phyloP scores from a whole-genome alignment of 768 basidiomycete species.

The Scleroderma citrinum region DNA sequence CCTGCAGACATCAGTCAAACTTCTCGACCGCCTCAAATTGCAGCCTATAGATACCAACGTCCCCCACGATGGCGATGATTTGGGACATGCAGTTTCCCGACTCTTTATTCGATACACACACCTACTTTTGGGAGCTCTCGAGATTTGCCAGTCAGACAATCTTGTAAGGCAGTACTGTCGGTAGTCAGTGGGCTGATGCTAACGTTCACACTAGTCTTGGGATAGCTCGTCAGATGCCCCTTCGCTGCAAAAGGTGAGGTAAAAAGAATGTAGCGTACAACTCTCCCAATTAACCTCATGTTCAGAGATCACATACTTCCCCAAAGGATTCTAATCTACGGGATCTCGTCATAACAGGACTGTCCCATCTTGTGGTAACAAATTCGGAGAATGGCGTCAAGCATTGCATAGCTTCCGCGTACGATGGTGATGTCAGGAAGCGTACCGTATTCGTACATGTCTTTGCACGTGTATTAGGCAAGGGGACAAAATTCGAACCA shows the following conservation, averaged over 20 bases:
- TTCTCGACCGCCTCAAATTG: constrained; percentile 72
- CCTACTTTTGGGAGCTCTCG: constrained; percentile 57
- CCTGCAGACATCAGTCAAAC: constrained; percentile 65
- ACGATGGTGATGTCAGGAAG: constrained; percentile 62
- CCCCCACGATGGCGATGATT: constrained; percentile 53
- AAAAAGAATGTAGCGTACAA: background rate
- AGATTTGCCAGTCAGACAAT: constrained; percentile 43
- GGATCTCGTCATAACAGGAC: constrained; percentile 71
- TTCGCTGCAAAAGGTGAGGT: constrained; percentile 40
- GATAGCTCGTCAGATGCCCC: constrained; percentile 47
- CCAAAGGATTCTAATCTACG: constrained; percentile 59
- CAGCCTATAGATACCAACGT: constrained; percentile 47
- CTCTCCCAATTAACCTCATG: constrained; percentile 3
- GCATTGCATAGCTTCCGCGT: constrained; percentile 76
- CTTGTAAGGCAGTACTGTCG: constrained; percentile 28
- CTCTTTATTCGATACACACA: constrained; percentile 75
- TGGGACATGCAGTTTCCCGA: constrained; percentile 64
- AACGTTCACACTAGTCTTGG: constrained; percentile 30
- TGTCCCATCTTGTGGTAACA: constrained; percentile 74
- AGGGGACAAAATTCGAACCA: constrained; percentile 72
- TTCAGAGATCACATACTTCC: constrained; percentile 38
- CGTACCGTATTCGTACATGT: constrained; percentile 81
- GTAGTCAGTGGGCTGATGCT: constrained; percentile 1
- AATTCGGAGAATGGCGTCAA: constrained; percentile 88
- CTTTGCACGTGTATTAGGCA: constrained; percentile 72